These are phyloP conservation scores for Medakamo hakoo DNA, from an alignment of 139 green algal species.

Conservation along the genomic window DNA sequence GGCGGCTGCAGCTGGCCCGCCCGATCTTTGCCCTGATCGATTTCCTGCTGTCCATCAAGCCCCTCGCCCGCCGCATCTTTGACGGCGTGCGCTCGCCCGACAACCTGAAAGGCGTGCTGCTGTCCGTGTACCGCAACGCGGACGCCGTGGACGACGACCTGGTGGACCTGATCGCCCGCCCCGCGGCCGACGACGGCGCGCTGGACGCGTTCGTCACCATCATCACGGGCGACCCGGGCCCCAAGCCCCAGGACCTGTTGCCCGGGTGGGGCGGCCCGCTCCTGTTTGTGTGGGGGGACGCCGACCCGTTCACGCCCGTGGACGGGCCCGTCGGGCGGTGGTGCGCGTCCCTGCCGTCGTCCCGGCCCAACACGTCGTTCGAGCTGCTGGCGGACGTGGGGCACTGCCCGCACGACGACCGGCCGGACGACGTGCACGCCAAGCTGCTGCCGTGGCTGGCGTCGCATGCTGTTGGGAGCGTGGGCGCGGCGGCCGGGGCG, in stretches of 20 bases:
- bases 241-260: slow-evolving; percentile 60
- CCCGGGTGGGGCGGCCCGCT: slow-evolving; percentile 32
- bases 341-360: slow-evolving; percentile 34
- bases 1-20: slow-evolving; percentile 55
- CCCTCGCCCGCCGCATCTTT: slow-evolving; percentile 50
- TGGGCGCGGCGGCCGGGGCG: no score
- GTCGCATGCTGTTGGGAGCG: no score
- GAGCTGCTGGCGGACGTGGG: slow-evolving; percentile 34
- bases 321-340: slow-evolving; percentile 76
- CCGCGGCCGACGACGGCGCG: slow-evolving; percentile 42
- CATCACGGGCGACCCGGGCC: slow-evolving; percentile 57
- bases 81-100: slow-evolving; percentile 34
- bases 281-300: slow-evolving; percentile 74
- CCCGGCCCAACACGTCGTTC: slow-evolving; percentile 27
- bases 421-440: slow-evolving; percentile 35
- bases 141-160: slow-evolving; percentile 71
- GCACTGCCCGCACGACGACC: slow-evolving; percentile 63
- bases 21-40: slow-evolving; percentile 79
- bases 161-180: slow-evolving; percentile 48
- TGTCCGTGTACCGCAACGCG: slow-evolving; percentile 51
- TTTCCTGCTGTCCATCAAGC: slow-evolving; percentile 52
- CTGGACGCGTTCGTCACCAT: slow-evolving; percentile 76
- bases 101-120: slow-evolving; percentile 41
- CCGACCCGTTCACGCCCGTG: slow-evolving; percentile 68
- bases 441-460: slow-evolving; percentile 57